Base-by-base conservation (phyloP, 2,329 filamentous ascomycete genomes). In the Scedosporium apiospermum region DNA sequence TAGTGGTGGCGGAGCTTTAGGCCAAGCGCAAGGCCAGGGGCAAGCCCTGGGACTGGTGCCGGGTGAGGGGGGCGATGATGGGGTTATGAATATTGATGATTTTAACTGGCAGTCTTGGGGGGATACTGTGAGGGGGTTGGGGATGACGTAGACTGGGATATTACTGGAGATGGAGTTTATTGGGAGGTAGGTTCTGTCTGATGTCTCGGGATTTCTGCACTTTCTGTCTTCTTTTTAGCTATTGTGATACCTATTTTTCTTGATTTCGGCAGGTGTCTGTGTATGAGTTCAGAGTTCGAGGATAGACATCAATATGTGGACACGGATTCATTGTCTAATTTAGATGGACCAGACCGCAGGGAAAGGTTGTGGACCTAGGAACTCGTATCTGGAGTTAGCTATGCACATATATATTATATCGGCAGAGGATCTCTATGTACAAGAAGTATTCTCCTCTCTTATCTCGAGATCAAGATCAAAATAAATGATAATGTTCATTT, bases 21-120 rank as follows among this genome's bases (percentile, higher is more conserved):
- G 2, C 16, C 44, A 49, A 21, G 44, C 16, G 18, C 44, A 49
- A 21, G 44, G 44, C 4, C 44, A 49, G 18, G 44, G n/a, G n/a
- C 49, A 49, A 51, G 38, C 26, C n/a, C 41, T 26, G 3, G 57
- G 44, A 2, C 53, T 57, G 21, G 23, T 60, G 7, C 30, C 30
- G 2, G 30, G 30, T 34, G 21, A 46, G 2, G 38, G 34, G 9
- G 38, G 42, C 14, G 61, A 64, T 30, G 41, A 49, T 6, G 58
- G 62, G 9, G 16, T 21, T 14, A 62, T 65, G 64, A 63, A 65
- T n/a, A 42, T 63, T 38, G 64, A 58, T 9, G 62, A 62, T 2
- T 62, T 62, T 44, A 55, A 62, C 38, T 64, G 62, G 60, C 49
- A 51, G 3, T 41, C 57, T 3, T 64, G 63, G 59, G 60, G 63